phyloP scores from a whole-genome alignment of 2,329 filamentous ascomycete genomes.

The Botrytis elliptica region DNA sequence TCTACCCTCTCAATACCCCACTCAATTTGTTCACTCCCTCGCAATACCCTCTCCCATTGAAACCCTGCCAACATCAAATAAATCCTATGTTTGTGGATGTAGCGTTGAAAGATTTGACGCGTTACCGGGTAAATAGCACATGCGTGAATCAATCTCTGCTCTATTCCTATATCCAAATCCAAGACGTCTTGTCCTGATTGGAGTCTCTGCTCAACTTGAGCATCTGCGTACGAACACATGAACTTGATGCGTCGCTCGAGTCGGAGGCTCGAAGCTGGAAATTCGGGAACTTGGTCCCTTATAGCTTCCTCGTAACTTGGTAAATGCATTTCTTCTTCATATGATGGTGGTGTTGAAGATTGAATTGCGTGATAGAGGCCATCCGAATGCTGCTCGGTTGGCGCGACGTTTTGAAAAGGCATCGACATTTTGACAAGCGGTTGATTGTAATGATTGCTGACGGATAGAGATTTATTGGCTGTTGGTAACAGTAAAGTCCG shows the following conservation, averaged over 20 bases:
- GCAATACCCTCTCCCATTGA: not conserved
- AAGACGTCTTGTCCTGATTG: not conserved
- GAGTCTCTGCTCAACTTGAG: not conserved
- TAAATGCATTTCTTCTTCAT: not conserved
- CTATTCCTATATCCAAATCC: not conserved
- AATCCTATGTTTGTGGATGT: not conserved
- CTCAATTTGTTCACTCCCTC: not conserved
- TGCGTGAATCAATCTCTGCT: not conserved
- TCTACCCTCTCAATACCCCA: not conserved
- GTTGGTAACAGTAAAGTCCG: not conserved
- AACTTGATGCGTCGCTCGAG: not conserved
- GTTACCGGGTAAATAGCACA: not conserved
- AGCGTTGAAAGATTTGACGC: rapidly evolving
- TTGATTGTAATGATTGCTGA: no score
- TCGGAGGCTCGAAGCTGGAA: not conserved
- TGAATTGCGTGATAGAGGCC: not conserved
- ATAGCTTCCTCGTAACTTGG: not conserved
- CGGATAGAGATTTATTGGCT: not conserved
- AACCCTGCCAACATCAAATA: not conserved
- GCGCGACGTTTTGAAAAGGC: rapidly evolving
- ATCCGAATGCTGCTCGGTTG: not conserved
- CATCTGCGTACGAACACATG: not conserved
- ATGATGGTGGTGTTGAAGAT: not conserved
- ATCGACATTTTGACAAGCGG: not conserved
- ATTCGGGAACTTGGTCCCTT: not conserved